Evolutionary conservation across 1,284 basidiomycete species (phyloP).

Genomic region (Cryptococcus sp.): DNA sequence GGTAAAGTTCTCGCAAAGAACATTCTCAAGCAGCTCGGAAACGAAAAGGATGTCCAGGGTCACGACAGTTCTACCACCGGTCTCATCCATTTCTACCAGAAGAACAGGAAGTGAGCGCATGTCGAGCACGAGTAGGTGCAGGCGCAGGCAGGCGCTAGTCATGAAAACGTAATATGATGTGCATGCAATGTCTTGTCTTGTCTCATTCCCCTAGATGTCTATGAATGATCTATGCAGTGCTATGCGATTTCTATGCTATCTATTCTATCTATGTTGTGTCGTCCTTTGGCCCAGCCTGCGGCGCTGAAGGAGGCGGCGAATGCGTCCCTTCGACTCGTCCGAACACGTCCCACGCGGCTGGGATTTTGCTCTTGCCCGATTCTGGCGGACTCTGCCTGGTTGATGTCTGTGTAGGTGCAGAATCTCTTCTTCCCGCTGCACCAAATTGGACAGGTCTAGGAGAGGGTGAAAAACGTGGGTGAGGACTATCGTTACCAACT

Average conservation of each 20-base stretch:
- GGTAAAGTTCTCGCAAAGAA: constrained; percentile 96
- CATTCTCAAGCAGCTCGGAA: constrained; percentile 82
- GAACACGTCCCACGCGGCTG: constrained; percentile 34
- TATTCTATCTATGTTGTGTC: background rate
- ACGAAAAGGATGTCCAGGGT: constrained; percentile 77
- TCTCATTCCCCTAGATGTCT: background rate
- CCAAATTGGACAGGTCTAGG: too few relatives aligned
- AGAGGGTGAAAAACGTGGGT: too few relatives aligned
- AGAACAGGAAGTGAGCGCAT: constrained; percentile 59
- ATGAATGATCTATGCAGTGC: background rate
- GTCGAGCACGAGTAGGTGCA: too few relatives aligned
- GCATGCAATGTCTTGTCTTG: constrained; percentile 1
- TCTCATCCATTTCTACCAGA: constrained; percentile 91
- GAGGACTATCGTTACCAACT: too few relatives aligned
- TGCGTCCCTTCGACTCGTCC: constrained; percentile 13
- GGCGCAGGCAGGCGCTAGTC: too few relatives aligned
- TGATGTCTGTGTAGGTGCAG: background rate
- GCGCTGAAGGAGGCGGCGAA: background rate
- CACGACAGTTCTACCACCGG: constrained; percentile 96
- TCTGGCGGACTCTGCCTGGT: background rate
- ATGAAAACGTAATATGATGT: background rate
- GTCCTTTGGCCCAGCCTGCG: background rate
- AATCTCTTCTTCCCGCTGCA: background rate
- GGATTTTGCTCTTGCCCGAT: background rate
- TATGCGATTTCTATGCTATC: background rate